phyloP scores from a whole-genome alignment of 2,329 filamentous ascomycete genomes.

The Ustilaginoidea virens region DNA sequence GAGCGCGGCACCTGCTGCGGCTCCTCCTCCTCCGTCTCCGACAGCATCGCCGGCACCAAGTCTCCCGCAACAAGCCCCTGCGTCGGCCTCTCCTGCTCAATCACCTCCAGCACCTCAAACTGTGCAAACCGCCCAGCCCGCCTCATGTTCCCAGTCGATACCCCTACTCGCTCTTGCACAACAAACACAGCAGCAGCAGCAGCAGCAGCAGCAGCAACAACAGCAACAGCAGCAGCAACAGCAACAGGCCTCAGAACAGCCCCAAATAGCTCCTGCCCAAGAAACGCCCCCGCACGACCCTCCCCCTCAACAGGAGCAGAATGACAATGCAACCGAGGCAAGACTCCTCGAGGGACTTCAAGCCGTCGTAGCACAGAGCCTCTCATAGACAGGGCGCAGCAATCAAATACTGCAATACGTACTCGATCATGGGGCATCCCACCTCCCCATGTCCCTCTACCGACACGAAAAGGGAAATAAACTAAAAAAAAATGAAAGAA shows the following conservation, averaged over 20 bases:
- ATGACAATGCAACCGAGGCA: constrained; percentile 20
- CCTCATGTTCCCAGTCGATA: too few species aligned
- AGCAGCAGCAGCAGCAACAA: too few species aligned
- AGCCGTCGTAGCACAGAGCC: constrained; percentile 16
- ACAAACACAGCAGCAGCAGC: too few species aligned
- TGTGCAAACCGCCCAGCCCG: neutral
- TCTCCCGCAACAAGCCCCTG: neutral
- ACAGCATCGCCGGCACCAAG: too few species aligned
- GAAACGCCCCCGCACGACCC: constrained; percentile 11
- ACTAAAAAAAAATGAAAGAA: too few species aligned
- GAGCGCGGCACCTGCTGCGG: neutral
- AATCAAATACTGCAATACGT: too few species aligned
- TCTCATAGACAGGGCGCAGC: too few species aligned
- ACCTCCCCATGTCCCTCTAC: neutral
- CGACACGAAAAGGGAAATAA: too few species aligned
- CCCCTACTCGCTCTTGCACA: neutral
- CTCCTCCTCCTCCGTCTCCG: too few species aligned
- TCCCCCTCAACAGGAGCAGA: constrained; percentile 7
- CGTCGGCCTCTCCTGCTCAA: neutral
- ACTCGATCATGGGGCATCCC: constrained; percentile 3
- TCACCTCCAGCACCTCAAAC: neutral
- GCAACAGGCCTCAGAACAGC: constrained; percentile 1
- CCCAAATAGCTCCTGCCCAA: constrained; percentile 7
- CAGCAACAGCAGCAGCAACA: constrained; percentile 3
- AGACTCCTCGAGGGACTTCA: constrained; percentile 20